Percentiles rank a stretch among this genome's conserved stretches.
Conservation (phyloP, 306 rosid genomes). For the Glycyrrhiza uralensis region DNA sequence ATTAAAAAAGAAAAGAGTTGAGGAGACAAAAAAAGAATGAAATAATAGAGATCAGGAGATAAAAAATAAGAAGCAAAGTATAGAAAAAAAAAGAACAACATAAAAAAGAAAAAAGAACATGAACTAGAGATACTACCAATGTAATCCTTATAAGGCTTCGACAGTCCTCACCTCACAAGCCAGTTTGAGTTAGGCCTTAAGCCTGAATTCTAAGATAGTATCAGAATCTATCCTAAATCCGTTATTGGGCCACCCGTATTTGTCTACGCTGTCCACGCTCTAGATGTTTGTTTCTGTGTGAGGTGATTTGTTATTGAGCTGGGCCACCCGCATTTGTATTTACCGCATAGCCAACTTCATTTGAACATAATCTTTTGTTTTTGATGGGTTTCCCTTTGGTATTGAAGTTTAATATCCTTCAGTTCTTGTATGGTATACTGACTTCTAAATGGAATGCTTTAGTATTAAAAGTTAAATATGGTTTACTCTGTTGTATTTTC, state of each 20-base stretch:
- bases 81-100: too few species aligned
- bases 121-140: too few species aligned
- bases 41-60: too few species aligned
- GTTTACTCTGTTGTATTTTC: conserved; percentile 4
- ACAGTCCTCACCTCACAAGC: background rate
- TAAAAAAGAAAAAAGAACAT: too few species aligned
- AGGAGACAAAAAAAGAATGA: too few species aligned
- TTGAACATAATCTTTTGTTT: background rate
- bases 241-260: too few species aligned
- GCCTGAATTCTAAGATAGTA: background rate
- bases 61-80: too few species aligned
- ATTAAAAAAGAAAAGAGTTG: too few species aligned
- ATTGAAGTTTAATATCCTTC: background rate
- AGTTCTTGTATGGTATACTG: background rate
- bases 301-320: background rate
- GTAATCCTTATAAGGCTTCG: too few species aligned
- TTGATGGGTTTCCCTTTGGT: conserved; percentile 3
- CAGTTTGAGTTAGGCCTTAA: background rate
- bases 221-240: too few species aligned
- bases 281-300: too few species aligned
- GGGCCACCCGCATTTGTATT: background rate
- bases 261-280: too few species aligned
- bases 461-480: conserved; percentile 2
- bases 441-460: conserved; percentile 12
- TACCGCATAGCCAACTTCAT: background rate